Percentiles rank a stretch among this genome's conserved stretches.
phyloP scores from a whole-genome alignment of 768 basidiomycete genomes.

The Kockovaella imperatae region DNA sequence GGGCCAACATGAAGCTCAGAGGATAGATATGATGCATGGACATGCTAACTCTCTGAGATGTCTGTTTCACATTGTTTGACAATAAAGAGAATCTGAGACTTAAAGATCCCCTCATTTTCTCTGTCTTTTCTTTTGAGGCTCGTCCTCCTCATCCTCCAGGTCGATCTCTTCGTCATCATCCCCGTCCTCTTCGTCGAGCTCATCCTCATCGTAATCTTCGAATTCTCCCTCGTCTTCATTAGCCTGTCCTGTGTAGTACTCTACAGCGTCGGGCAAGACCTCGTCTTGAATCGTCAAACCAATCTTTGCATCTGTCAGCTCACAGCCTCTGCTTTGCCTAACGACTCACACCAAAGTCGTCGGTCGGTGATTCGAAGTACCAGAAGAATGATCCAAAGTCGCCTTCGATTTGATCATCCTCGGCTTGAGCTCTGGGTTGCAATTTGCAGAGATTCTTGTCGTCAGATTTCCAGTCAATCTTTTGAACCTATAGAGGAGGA shows the following conservation, averaged over 20 bases:
- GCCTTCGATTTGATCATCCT: constrained; percentile 30
- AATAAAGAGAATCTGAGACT: no score
- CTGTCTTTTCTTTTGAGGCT: constrained; percentile 32
- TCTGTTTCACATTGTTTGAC: neutral
- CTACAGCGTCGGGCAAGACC: constrained; percentile 30
- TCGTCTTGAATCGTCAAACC: constrained; percentile 27
- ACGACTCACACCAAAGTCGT: constrained; percentile 25
- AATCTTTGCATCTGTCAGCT: constrained; percentile 15
- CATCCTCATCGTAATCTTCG: constrained; percentile 17
- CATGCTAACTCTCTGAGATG: neutral
- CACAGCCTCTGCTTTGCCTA: neutral
- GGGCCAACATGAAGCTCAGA: neutral
- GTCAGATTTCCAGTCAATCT: constrained; percentile 42
- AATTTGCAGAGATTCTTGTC: constrained; percentile 30
- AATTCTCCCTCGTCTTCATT: neutral
- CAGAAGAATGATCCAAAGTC: constrained; percentile 43
- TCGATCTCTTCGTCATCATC: constrained; percentile 37
- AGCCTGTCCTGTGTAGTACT: constrained; percentile 31
- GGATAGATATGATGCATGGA: constrained; percentile 1
- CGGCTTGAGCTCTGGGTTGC: constrained; percentile 23
- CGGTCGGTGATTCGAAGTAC: constrained; percentile 29
- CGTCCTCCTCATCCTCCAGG: constrained; percentile 36
- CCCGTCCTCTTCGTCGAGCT: constrained; percentile 31
- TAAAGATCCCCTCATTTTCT: constrained; percentile 3
- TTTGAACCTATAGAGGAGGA: constrained; percentile 10